A percentile compares a stretch with the other conserved stretches of the same genome.
Conservation (phyloP, 2,329 filamentous ascomycete species). For the Xylariaceae sp. region DNA sequence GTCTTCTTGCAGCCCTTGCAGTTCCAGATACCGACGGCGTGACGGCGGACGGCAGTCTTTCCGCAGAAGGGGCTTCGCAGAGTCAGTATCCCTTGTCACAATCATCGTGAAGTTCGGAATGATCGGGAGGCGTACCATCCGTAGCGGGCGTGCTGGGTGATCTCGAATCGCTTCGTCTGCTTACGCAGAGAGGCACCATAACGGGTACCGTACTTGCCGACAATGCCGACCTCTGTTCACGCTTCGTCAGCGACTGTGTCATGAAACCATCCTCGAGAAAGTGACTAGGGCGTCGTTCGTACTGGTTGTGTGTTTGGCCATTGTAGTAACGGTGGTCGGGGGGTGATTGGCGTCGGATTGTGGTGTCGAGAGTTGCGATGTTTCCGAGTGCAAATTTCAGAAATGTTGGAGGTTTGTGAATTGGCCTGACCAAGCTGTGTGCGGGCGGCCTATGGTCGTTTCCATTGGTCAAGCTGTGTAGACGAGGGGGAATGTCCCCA, state of each 20-base stretch:
- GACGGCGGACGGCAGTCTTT: constrained; percentile 80
- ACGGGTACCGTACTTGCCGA: constrained; percentile 19
- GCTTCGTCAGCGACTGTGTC: constrained; percentile 6
- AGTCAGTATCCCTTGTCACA: constrained; percentile 6
- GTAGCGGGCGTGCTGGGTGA: constrained; percentile 96
- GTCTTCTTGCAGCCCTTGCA: constrained; percentile 95
- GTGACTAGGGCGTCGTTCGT: neutral
- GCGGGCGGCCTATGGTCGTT: neutral
- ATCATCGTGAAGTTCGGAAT: neutral
- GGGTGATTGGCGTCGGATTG: constrained; percentile 11
- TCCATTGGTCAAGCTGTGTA: neutral
- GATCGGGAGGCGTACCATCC: constrained; percentile 15
- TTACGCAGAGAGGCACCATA: constrained; percentile 99
- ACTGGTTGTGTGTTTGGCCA: constrained; percentile 19
- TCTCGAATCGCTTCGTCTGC: constrained; percentile 99
- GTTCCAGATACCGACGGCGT: constrained; percentile 93
- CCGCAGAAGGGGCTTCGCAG: constrained; percentile 78
- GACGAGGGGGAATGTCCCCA: neutral
- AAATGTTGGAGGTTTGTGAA: constrained; percentile 12
- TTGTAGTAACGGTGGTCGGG: constrained; percentile 12
- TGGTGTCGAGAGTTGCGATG: constrained; percentile 11
- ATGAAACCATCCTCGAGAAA: neutral
- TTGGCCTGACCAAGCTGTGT: neutral
- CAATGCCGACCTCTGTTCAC: constrained; percentile 44
- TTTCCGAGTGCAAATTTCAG: constrained; percentile 16